phyloP scores from a whole-genome alignment of 805 yeast species.

The Candida mattraensis region DNA sequence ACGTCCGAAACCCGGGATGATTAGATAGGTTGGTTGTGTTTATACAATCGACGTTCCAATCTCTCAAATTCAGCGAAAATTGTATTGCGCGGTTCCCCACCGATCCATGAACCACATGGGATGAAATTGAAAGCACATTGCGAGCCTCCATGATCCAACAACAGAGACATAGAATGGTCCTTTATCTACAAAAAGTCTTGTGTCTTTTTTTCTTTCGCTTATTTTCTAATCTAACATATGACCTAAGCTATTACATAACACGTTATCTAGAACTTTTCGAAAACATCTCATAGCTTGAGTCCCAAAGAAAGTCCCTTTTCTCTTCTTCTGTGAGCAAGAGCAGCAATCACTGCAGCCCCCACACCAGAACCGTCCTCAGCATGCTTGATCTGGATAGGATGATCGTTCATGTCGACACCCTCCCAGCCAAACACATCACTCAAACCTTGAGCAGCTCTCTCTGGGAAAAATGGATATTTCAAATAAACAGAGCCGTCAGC shows the following conservation, averaged over 20 bases:
- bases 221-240: conserved; percentile 6
- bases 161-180: background rate
- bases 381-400: conserved; percentile 82
- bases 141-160: background rate
- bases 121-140: conserved; percentile 60
- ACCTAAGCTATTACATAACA: too few species aligned
- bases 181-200: background rate
- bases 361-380: conserved; percentile 99
- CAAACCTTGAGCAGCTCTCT: conserved; percentile 89
- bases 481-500: conserved; percentile 97
- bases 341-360: conserved; percentile 98
- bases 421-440: conserved; percentile 91
- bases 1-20: conserved; percentile 83
- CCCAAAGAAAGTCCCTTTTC: conserved; percentile 71
- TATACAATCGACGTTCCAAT: conserved; percentile 91
- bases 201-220: conserved; percentile 1
- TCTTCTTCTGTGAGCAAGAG: conserved; percentile 81
- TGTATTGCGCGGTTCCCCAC: conserved; percentile 93
- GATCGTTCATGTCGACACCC: conserved; percentile 42
- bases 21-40: conserved; percentile 89
- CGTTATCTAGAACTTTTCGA: too few species aligned
- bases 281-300: too few species aligned
- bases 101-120: conserved; percentile 94
- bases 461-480: conserved; percentile 91
- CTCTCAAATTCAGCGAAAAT: conserved; percentile 80